phyloP scores from a whole-genome alignment of 2,329 filamentous ascomycete genomes.

The Aschersonia sp. region DNA sequence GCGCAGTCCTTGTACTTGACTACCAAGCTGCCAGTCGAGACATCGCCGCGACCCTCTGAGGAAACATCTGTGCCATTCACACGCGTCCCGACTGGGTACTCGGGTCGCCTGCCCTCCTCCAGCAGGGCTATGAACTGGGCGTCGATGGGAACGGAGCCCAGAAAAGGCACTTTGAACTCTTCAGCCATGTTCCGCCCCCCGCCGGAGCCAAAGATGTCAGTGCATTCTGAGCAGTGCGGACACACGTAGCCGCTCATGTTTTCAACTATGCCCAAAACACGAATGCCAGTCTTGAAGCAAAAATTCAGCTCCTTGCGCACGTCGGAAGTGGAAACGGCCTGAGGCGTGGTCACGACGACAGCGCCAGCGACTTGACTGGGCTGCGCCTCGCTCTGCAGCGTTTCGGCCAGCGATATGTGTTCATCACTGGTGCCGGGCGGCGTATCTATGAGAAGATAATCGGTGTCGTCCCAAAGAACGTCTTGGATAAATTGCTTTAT shows the following conservation, averaged over 20 bases:
- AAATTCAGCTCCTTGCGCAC: slow-evolving; percentile 94
- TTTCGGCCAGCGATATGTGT: slow-evolving; percentile 89
- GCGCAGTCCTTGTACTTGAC: slow-evolving; percentile 63
- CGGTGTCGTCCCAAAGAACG: slow-evolving; percentile 75
- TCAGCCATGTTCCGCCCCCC: slow-evolving; percentile 80
- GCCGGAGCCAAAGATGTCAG: slow-evolving; percentile 83
- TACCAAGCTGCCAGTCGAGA: slow-evolving; percentile 30
- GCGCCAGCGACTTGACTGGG: slow-evolving; percentile 67
- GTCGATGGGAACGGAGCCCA: slow-evolving; percentile 84
- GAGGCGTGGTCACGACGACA: slow-evolving; percentile 89
- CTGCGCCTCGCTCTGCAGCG: slow-evolving; percentile 48
- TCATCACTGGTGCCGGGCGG: slow-evolving; percentile 94
- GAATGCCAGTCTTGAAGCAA: slow-evolving; percentile 68
- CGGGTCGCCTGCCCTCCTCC: slow-evolving; percentile 53
- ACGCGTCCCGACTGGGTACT: slow-evolving; percentile 54
- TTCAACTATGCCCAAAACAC: slow-evolving; percentile 78
- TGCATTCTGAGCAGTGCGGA: slow-evolving; percentile 68
- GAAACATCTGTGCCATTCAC: slow-evolving; percentile 42
- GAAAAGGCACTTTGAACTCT: slow-evolving; percentile 70
- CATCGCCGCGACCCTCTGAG: slow-evolving; percentile 11
- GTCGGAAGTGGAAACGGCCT: slow-evolving; percentile 84
- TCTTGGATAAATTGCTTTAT: slow-evolving; percentile 90
- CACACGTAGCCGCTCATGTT: slow-evolving; percentile 96
- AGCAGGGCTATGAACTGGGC: slow-evolving; percentile 80
- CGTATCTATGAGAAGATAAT: slow-evolving; percentile 89